Percentiles rank a stretch among this genome's conserved stretches.
Conservation (phyloP, 345 rosid species). For the Populus nigra region DNA sequence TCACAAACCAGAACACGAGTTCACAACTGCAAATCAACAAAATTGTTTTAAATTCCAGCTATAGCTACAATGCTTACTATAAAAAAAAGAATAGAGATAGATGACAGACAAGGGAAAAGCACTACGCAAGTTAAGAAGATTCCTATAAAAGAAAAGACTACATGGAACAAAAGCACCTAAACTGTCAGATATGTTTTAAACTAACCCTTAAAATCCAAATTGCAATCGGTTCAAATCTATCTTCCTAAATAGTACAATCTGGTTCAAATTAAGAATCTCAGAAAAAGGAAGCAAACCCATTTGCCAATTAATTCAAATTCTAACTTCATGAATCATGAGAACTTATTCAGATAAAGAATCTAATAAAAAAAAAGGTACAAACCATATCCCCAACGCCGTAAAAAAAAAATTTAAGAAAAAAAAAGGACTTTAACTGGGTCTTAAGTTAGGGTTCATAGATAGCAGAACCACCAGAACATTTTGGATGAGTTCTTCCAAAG, state of each 20-base stretch:
- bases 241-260: not conserved
- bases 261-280: conserved; percentile 11
- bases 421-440: not conserved
- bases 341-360: conserved; percentile 24
- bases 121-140: conserved; percentile 55
- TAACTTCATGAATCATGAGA: not conserved
- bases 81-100: conserved; percentile 35
- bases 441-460: not conserved
- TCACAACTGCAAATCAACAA: conserved; percentile 25
- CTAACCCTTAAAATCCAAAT: conserved; percentile 21
- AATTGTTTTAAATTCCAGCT: conserved; percentile 19
- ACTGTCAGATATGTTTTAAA: conserved; percentile 46
- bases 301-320: not conserved
- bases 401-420: conserved; percentile 1
- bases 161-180: conserved; percentile 61
- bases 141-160: conserved; percentile 44
- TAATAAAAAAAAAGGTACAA: conserved; percentile 15
- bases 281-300: not conserved
- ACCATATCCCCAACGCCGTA: not conserved
- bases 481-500: not conserved
- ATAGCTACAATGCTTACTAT: conserved; percentile 33
- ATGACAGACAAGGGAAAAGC: conserved; percentile 27
- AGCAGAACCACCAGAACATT: not conserved
- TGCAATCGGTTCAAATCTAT: conserved; percentile 20
- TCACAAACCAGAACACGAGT: not conserved